A percentile compares a stretch with the other conserved stretches of the same genome.
Evolutionary conservation across 495 filamentous ascomycete genomes (phyloP).

Genomic region (Clavariopsis aquatica): DNA sequence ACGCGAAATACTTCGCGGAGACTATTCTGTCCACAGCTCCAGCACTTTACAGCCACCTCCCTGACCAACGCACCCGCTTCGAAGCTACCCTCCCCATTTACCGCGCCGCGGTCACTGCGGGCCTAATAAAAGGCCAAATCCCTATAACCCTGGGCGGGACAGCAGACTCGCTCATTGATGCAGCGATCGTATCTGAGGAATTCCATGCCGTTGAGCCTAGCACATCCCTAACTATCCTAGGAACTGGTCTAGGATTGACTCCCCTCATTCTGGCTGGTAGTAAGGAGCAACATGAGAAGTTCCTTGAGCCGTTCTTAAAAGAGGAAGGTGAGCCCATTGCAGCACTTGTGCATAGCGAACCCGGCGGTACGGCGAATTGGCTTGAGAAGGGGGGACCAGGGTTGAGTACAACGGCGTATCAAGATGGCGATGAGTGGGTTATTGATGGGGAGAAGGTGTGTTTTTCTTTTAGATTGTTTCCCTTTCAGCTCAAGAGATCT

Average conservation of each 20-base stretch:
- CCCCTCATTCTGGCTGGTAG: conserved; percentile 51
- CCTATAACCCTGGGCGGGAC: conserved; percentile 49
- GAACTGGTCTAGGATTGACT: conserved; percentile 53
- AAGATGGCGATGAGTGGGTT: conserved; percentile 57
- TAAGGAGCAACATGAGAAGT: conserved; percentile 46
- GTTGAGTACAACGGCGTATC: conserved; percentile 51
- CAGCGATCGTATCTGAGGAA: conserved; percentile 56
- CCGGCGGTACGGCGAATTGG: conserved; percentile 55
- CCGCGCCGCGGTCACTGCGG: conserved; percentile 45
- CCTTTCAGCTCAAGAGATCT: neutral
- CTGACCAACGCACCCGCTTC: conserved; percentile 47
- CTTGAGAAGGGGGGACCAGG: conserved; percentile 53
- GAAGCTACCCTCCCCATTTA: conserved; percentile 52
- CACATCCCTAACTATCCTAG: conserved; percentile 54
- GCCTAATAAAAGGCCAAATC: conserved; percentile 55
- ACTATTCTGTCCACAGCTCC: conserved; percentile 45
- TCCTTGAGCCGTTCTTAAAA: conserved; percentile 54
- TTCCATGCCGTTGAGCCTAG: conserved; percentile 54
- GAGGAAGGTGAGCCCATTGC: conserved; percentile 52
- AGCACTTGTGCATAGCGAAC: conserved; percentile 55
- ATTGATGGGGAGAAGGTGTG: conserved; percentile 57
- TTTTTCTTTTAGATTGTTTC: too few relatives aligned
- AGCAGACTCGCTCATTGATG: conserved; percentile 49
- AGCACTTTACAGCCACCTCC: conserved; percentile 42
- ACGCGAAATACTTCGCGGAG: conserved; percentile 44